Base-by-base conservation (phyloP, 441 rosid species). In the Euphorbia schlechtendalii region DNA sequence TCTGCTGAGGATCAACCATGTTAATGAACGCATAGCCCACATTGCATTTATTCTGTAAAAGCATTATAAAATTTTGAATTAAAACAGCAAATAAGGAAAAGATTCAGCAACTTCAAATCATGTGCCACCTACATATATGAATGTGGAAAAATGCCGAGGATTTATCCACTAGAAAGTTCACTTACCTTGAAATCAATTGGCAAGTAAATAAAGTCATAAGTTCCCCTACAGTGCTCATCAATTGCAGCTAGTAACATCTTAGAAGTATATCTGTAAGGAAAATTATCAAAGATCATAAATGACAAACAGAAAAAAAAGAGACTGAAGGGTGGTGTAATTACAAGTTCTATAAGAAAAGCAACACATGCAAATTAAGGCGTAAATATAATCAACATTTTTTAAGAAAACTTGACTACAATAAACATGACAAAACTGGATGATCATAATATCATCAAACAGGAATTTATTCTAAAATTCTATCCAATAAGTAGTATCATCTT, bases 21-120 rank as follows among this genome's bases (percentile, higher is more conserved):
- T 86, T 88, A 77, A 88, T 83, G 81, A 86, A 88, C 60, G 96
- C 92, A 71, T 88, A 88, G 38, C 96, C 96, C 64, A 86, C 92
- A 56, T 88, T 88, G 84, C 96, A 88, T 72, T 88, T 86, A 69
- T 88, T 88, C 92, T 88, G 88, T 72, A 67, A 58, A 66, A 69
- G 25, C 58, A 66, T n/a, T 41, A 43, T 20, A 34, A 14, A 68
- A 59, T 5, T 49, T 38, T 46, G 58, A 68, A 70, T 71, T 53
- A 73, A 58, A 43, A 22, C 43, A n/a, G 59, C 25, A 4, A 20
- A 25, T 2, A 34, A 27, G 59, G 59, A 38, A 59, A 25, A 8
- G 30, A 22, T 13, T 24, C 45, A 22, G 59, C 20, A 59, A 25
- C 20, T 46, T 13, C 30, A 53, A 34, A 51, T 12, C 24, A 65